Percentiles rank a stretch among this genome's conserved stretches.
phyloP scores from a whole-genome alignment of 345 rosid species.

The Acer yangbiense region DNA sequence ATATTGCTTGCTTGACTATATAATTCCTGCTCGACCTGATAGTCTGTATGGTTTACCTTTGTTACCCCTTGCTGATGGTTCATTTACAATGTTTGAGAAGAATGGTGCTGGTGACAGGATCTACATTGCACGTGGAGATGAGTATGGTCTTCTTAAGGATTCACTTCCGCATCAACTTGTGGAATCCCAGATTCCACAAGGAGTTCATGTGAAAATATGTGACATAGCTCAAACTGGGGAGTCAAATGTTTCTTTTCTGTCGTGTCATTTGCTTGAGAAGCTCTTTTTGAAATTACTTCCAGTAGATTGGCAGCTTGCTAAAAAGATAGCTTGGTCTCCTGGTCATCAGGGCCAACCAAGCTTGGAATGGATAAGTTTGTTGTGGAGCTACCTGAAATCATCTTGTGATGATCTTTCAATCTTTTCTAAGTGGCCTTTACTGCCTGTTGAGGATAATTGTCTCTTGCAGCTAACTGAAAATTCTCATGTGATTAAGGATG shows the following conservation, averaged over 20 bases:
- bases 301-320: constrained; percentile 77
- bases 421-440: constrained; percentile 93
- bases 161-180: constrained; percentile 79
- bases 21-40: constrained; percentile 48
- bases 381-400: constrained; percentile 79
- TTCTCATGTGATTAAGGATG: constrained; percentile 72
- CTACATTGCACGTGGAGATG: constrained; percentile 68
- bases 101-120: constrained; percentile 76
- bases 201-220: constrained; percentile 63
- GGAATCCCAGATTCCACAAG: constrained; percentile 62
- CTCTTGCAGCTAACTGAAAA: constrained; percentile 71
- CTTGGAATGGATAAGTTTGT: constrained; percentile 68
- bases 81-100: constrained; percentile 73
- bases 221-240: constrained; percentile 68
- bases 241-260: constrained; percentile 74
- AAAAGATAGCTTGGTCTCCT: constrained; percentile 76
- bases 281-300: constrained; percentile 85
- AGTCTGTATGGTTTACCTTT: constrained; percentile 73
- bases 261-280: constrained; percentile 82
- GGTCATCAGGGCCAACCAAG: constrained; percentile 80
- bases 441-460: constrained; percentile 73
- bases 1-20: constrained; percentile 81
- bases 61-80: constrained; percentile 88
- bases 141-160: constrained; percentile 81
- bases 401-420: constrained; percentile 81